Conservation (phyloP, 106 monocot species). For the Dendrobium chrysotoxum region DNA sequence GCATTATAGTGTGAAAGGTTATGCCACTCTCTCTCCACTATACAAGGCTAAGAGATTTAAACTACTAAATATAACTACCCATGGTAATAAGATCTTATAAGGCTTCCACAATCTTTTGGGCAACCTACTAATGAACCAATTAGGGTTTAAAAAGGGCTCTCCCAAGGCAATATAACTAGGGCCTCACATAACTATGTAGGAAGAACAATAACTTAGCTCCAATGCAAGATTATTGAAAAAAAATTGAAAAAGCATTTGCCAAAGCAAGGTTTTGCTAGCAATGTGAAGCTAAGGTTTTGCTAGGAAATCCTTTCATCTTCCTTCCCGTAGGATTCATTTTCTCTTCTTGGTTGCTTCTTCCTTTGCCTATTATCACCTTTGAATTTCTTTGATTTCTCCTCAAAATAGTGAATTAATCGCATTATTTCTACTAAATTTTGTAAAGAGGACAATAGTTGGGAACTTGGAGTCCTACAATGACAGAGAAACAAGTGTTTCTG, state of each 20-base stretch:
- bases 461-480: background rate
- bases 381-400: background rate
- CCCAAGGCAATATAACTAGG: background rate
- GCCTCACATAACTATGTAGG: background rate
- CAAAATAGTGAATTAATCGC: no score
- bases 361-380: background rate
- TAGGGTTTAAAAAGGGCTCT: background rate
- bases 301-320: background rate
- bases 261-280: no score
- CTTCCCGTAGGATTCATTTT: background rate
- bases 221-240: no score
- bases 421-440: no score
- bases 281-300: no score
- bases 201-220: background rate
- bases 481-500: background rate
- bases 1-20: background rate
- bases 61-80: background rate
- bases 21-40: background rate
- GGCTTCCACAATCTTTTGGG: background rate
- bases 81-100: no score
- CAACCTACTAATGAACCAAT: background rate
- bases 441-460: background rate
- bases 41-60: background rate
- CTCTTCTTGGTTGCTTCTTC: background rate
- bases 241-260: no score